Evolutionary conservation across 495 filamentous ascomycete genomes (phyloP), one percentile per base, ranked within the genome.

Genomic region (Penicillium salamii): DNA sequence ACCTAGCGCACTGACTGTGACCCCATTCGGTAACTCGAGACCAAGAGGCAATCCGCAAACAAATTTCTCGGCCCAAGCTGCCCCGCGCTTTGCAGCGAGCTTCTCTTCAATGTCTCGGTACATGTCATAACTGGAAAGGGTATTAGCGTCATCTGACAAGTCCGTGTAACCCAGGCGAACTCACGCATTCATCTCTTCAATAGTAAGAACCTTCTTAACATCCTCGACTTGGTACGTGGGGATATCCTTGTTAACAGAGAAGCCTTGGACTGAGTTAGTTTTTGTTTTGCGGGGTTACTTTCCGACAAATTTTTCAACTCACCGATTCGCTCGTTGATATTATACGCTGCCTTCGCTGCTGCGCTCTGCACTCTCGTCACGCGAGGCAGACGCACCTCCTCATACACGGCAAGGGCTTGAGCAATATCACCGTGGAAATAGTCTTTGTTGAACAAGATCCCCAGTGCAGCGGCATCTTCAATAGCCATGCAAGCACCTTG

Each of bases 101-200:
- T 64, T 63, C 51, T 73, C 67, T 23, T 75, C 71, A n/a, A 76
- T 46, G 46, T 78, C 70, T 20, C 57, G 57, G 51, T 72, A 65
- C 76, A 79, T 77, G 49, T 79, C 71, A 48, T 78, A 79, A 23
- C 67, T 76, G 41, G n/a, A 1, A 21, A 1, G 7, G 36, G 15
- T 32, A 37, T 65, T 46, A 65, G 52, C 31, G 20, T 29, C 8
- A 4, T 11, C 12, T 11, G 29, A 3, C 7, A 11, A 8, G 12
- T 12, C 29, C 12, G n/a, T 12, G 12, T 7, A 11, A 3, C 12
- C 12, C 12, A 11, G 5, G 5, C 1, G 8, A 2, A 68, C 74
- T 65, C 55, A 76, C 71, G 58, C 58, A 42, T 79, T 78, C 73
- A 79, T 79, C 41, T 79, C 74, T 48, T 78, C 74, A 29, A 78